phyloP scores from a whole-genome alignment of 2,329 filamentous ascomycete genomes.

The Trichoderma sp. region DNA sequence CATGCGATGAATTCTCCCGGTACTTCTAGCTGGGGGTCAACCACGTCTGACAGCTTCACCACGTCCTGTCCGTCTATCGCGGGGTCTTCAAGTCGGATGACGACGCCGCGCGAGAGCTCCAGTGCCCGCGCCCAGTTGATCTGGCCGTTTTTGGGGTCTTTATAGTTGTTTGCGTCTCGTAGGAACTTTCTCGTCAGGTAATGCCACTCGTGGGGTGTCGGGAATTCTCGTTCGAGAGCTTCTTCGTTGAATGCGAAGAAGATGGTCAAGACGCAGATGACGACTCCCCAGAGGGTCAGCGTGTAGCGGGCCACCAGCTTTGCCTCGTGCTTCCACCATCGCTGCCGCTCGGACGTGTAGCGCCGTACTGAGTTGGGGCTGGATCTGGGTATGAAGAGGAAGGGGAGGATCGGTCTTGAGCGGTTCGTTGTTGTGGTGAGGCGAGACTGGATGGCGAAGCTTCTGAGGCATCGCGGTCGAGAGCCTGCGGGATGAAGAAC shows the following conservation, averaged over 20 bases:
- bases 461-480: constrained; percentile 34
- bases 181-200: constrained; percentile 69
- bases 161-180: constrained; percentile 64
- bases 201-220: constrained; percentile 81
- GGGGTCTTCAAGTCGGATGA: constrained; percentile 70
- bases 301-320: constrained; percentile 70
- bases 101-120: constrained; percentile 58
- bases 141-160: constrained; percentile 54
- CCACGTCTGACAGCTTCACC: constrained; percentile 56
- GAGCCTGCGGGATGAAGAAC: constrained; percentile 30
- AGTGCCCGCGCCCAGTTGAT: constrained; percentile 71
- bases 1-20: constrained; percentile 63
- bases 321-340: constrained; percentile 71
- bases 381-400: constrained; percentile 51
- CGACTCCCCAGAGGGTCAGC: constrained; percentile 64
- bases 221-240: constrained; percentile 71
- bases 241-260: constrained; percentile 72
- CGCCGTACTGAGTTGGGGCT: constrained; percentile 65
- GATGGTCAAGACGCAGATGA: constrained; percentile 61
- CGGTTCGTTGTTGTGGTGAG: constrained; percentile 38
- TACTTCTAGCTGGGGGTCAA: constrained; percentile 70
- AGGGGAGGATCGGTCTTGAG: constrained; percentile 48
- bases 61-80: constrained; percentile 69
- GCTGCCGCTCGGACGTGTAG: constrained; percentile 76
- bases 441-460: constrained; percentile 37